Base-by-base conservation (phyloP, 345 rosid species). In the Geranium brycei region DNA sequence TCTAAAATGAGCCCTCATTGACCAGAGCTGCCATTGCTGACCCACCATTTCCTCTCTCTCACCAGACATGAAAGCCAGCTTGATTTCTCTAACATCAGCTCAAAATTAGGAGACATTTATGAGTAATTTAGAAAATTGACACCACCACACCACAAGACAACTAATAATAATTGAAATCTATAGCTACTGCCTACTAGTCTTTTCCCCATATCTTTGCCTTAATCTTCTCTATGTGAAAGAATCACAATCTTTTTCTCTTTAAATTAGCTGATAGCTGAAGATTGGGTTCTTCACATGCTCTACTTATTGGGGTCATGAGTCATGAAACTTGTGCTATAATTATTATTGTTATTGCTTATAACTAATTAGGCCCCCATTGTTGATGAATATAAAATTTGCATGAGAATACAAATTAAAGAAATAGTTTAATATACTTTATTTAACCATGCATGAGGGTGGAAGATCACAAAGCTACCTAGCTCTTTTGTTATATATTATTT, bases 61-160 rank as follows among this genome's bases (percentile, higher is more conserved):
- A 7, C 5, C 53, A 47, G 53, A 11, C 53, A 47, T 47, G 53
- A 47, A 51, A 74, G 80, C 77, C 79, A 69, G 79, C 78, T 76
- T 72, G 66, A 72, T 64, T 40, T 62, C 70, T 68, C 75, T 75
- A 77, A 23, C 28, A 23, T 23, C 28, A 23, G 28, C 28, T 23
- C 28, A 23, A 73, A 67, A 57, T 18, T 62, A 57, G 68, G 61
- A 57, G 61, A 69, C 66, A 71, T 59, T 19, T 68, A 61, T 31
- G 32, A 67, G 63, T 70, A 64, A 67, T 68, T 19, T 62, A 73
- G 61, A 32, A 19, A 23, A 16, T 13, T 38, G 17, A 40, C 60
- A 64, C 47, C 47, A 38, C 15, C 53, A 47, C 13, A 41, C 53
- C 41, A 23, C 28, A 23, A 23, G 28, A 23, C 28, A 38, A 38